Conservation (phyloP, 176 grass and related monocot species). For the Eremochloa ophiuroides region DNA sequence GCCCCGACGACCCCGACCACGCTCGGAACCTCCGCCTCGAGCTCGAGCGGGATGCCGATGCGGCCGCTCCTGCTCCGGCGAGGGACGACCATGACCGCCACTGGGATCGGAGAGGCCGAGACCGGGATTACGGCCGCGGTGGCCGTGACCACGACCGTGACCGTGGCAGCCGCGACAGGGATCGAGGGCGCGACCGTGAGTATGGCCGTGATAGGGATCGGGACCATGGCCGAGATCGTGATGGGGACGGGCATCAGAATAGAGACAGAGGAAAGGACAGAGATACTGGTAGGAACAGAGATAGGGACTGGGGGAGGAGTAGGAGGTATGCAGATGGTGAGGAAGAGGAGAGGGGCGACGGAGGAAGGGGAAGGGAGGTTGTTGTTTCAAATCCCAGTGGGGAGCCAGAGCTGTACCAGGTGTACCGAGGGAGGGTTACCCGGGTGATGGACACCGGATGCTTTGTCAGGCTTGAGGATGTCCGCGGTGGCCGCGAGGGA, state of each 20-base stretch:
- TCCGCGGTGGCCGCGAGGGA: conserved; percentile 59
- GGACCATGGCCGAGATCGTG: conserved; percentile 23
- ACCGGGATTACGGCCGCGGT: conserved; percentile 16
- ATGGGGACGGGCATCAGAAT: conserved; percentile 13
- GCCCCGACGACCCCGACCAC: conserved; percentile 60
- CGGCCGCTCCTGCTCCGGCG: neutral
- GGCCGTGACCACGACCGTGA: neutral
- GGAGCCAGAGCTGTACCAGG: conserved; percentile 72
- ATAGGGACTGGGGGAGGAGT: conserved; percentile 32
- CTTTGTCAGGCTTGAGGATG: conserved; percentile 71
- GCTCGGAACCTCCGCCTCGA: conserved; percentile 64
- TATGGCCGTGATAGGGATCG: conserved; percentile 12
- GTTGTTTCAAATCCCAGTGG: conserved; percentile 26
- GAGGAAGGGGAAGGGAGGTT: conserved; percentile 28
- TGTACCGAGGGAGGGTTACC: conserved; percentile 73
- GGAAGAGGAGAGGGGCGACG: conserved; percentile 29
- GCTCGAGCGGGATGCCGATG: conserved; percentile 55
- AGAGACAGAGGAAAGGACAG: conserved; percentile 26
- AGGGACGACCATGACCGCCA: conserved; percentile 24
- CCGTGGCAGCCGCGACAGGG: conserved; percentile 22
- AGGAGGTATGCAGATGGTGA: conserved; percentile 45
- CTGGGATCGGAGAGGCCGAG: conserved; percentile 8
- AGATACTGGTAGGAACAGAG: conserved; percentile 28
- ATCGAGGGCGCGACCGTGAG: neutral
- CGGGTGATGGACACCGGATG: conserved; percentile 86